A percentile compares a stretch with the other conserved stretches of the same genome.
Evolutionary conservation across 257 asterid genomes (phyloP).

Genomic region (Ophiorrhiza pumila): DNA sequence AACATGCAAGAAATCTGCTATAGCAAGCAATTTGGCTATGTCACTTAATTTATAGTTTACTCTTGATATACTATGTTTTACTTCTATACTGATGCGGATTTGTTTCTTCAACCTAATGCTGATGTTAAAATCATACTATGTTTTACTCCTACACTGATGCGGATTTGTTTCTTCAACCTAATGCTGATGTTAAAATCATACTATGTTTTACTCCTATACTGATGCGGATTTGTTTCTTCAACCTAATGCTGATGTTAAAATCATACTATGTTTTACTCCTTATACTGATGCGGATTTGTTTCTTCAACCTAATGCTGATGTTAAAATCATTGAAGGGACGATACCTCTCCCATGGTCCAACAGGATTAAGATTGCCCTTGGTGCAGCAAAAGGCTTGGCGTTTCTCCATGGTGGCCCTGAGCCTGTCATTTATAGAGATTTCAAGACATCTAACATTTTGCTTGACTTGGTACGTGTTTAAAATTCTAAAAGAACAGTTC

Average conservation of each 20-base stretch:
- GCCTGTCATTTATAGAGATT: constrained; percentile 91
- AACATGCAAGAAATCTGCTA: background rate
- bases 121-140: constrained; percentile 22
- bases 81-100: constrained; percentile 12
- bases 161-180: no score
- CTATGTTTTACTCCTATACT: no score
- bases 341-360: constrained; percentile 92
- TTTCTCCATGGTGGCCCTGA: constrained; percentile 82
- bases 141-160: no score
- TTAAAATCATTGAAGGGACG: constrained; percentile 61
- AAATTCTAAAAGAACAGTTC: background rate
- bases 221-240: no score
- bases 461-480: constrained; percentile 65
- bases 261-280: background rate
- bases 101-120: background rate
- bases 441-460: constrained; percentile 92
- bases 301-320: constrained; percentile 1
- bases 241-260: no score
- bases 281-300: constrained; percentile 11
- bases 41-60: no score
- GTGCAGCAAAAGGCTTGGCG: constrained; percentile 95
- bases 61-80: background rate
- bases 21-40: background rate
- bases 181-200: no score
- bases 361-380: constrained; percentile 85